phyloP scores from a whole-genome alignment of 2,329 filamentous ascomycete genomes.

The Scopulariopsis brevicaulis region DNA sequence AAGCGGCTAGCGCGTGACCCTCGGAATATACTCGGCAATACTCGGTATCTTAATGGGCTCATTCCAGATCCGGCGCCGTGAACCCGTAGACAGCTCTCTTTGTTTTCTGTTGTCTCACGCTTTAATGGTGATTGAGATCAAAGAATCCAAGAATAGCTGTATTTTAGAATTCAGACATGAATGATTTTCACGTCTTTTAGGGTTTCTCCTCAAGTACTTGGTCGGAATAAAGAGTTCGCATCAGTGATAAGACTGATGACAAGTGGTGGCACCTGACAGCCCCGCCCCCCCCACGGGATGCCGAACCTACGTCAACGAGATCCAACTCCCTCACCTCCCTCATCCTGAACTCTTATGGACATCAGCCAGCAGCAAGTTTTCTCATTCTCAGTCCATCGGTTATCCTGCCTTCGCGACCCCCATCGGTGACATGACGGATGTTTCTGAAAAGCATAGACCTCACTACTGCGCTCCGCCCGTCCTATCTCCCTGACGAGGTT shows the following conservation, averaged over 20 bases:
- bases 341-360: neutral
- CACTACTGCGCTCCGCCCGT: conserved; percentile 89
- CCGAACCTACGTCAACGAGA: neutral
- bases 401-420: neutral
- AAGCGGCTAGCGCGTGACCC: neutral
- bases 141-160: too few species aligned
- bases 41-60: too few species aligned
- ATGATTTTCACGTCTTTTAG: too few species aligned
- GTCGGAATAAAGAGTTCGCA: neutral
- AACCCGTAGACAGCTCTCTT: too few species aligned
- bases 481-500: conserved; percentile 85
- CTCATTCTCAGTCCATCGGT: neutral
- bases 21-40: neutral
- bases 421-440: conserved; percentile 61
- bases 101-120: too few species aligned
- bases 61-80: too few species aligned
- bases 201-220: too few species aligned
- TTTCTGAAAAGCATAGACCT: conserved; percentile 93
- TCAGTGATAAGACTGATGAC: too few species aligned
- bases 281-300: neutral
- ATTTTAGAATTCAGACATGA: too few species aligned
- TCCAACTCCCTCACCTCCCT: neutral
- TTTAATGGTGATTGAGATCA: too few species aligned
- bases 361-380: neutral
- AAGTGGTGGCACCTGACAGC: neutral